Evolutionary conservation across 371 early-diverging fungal species (phyloP).

Genomic region (Haplosporangium sp.): DNA sequence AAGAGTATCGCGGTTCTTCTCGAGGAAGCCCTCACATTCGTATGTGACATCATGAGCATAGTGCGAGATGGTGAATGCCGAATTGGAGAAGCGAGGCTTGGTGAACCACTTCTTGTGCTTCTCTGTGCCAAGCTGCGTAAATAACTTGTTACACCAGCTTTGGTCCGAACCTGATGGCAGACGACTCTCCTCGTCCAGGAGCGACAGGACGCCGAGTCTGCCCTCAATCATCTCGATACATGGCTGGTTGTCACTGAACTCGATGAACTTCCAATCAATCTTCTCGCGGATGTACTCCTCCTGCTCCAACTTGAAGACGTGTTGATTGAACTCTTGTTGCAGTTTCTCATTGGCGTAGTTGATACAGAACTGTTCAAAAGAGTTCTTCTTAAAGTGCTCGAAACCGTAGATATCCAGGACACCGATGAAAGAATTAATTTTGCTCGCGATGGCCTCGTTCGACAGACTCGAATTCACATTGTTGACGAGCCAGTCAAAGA

Average conservation of each 20-base stretch:
- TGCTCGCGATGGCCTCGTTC: conserved; percentile 63
- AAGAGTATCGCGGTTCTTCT: conserved; percentile 98
- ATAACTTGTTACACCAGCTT: conserved; percentile 85
- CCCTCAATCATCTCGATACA: conserved; percentile 99
- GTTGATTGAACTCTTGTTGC: conserved; percentile 96
- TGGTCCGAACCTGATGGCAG: conserved; percentile 91
- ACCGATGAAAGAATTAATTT: conserved; percentile 83
- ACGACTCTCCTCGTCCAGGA: conserved; percentile 95
- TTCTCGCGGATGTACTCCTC: conserved; percentile 93
- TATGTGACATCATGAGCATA: conserved; percentile 94
- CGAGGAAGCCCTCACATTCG: conserved; percentile 93
- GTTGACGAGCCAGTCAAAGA: conserved; percentile 94
- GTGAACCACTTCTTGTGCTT: conserved; percentile 80
- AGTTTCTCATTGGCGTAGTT: conserved; percentile 98
- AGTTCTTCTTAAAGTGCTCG: conserved; percentile 97
- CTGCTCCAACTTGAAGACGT: conserved; percentile 94
- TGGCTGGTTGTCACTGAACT: conserved; percentile 98
- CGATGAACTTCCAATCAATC: conserved; percentile 90
- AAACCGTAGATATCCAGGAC: conserved; percentile 97
- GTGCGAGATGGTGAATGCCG: conserved; percentile 86
- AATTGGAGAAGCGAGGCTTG: conserved; percentile 89
- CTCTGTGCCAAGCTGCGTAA: conserved; percentile 76
- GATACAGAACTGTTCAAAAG: conserved; percentile 99
- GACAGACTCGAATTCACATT: conserved; percentile 82
- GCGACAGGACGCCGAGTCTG: conserved; percentile 92